These are phyloP conservation scores for Colletotrichum liaoningense DNA, from an alignment of 2,329 filamentous ascomycete species.

Conservation along the genomic window DNA sequence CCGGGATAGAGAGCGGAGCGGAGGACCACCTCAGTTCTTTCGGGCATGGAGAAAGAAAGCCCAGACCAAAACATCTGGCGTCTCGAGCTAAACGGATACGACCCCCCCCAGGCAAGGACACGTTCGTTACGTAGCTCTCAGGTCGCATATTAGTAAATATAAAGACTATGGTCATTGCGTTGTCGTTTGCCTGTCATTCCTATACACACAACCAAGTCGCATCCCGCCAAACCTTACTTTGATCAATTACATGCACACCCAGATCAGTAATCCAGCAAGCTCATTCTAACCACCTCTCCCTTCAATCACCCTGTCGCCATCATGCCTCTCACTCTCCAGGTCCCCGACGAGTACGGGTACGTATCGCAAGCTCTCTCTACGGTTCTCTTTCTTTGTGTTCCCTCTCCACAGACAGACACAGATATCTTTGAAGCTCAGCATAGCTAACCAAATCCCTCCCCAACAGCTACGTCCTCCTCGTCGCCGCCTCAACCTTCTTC, in stretches of 20 bases:
- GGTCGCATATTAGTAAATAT: not conserved
- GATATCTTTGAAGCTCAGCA: not conserved
- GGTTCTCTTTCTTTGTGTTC: not conserved
- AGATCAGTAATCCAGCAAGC: not conserved
- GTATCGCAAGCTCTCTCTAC: constrained; percentile 34
- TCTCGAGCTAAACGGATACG: constrained; percentile 7
- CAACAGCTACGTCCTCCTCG: constrained; percentile 70
- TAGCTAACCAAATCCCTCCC: not conserved
- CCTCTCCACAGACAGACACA: not conserved
- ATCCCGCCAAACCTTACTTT: not conserved
- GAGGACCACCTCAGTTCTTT: not conserved
- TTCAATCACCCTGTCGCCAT: not conserved
- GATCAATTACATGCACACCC: not conserved
- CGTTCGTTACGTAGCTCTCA: not conserved
- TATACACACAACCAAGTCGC: not conserved
- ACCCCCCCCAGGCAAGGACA: not conserved
- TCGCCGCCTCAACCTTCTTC: constrained; percentile 67
- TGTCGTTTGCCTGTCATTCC: not conserved
- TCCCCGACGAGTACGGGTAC: constrained; percentile 65
- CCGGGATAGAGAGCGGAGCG: not conserved
- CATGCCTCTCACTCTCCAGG: constrained; percentile 56
- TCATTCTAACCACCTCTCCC: not conserved
- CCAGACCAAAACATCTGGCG: constrained; percentile 12
- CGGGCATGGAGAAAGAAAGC: constrained; percentile 6
- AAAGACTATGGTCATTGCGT: not conserved